Evolutionary conservation across 768 basidiomycete genomes (phyloP), one percentile per base, ranked within the genome.

Genomic region (Bullera alba): DNA sequence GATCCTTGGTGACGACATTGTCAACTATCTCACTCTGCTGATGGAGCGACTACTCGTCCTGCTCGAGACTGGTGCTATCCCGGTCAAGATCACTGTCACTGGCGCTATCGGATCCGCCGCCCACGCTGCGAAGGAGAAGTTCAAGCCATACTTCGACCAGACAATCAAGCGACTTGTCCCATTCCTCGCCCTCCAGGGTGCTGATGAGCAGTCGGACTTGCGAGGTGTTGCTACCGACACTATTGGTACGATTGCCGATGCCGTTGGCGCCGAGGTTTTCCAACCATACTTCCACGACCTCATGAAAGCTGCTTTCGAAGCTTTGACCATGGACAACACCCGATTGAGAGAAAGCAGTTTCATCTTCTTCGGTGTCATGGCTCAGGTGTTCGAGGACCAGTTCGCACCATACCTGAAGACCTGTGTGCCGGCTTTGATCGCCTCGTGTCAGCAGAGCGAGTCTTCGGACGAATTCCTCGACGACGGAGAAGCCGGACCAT

Each of bases 191-290:
- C 81, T 97, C 25, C 58, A 68, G 44, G 84, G 81, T 25, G 87
- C 92, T 60, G 91, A 88, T 39, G 93, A 95, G 70, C 89, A 95
- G 75, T 82, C 79, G 37, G 92, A 96, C 63, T 81, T 99, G 32
- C 87, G 93, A 50, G 93, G 95, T 30, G 92, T 96, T 67, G 85
- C 93, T 10, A 95, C 95, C 83, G 95, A 97, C 74, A 89, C 95
- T n/a, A 84, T 96, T 53, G 95, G 95, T 46, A 96, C 95, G 0
- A 89, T 99, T 61, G 88, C 95, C 14, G 93, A 97, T 75, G 90
- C 93, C 6, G 88, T 97, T 53, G 93, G 95, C 57, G 81, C 83
- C 67, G 92, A 97, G 14, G 77, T 82, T 25, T 99, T 97, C 84
- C 78, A 87, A 28, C 92, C 91, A 16, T 97, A 85, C 80, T 95